Conservation (phyloP, 805 yeast genomes). For the Candida alai region DNA sequence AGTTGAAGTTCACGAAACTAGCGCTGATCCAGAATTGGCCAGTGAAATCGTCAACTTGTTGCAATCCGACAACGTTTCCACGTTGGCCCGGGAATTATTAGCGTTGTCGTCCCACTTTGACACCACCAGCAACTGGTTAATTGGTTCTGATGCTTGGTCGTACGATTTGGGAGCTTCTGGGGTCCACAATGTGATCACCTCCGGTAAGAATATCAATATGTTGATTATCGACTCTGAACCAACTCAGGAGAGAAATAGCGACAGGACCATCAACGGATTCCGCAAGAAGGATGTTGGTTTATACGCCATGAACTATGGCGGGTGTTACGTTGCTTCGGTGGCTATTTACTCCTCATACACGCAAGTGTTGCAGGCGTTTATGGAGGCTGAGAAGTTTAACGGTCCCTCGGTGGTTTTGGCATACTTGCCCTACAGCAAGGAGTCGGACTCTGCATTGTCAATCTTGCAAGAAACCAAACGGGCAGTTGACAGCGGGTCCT, state of each 20-base stretch:
- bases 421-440: constrained; percentile 71
- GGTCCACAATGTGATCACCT: constrained; percentile 75
- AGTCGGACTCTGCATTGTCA: constrained; percentile 63
- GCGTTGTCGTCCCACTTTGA: constrained; percentile 43
- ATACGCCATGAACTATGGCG: constrained; percentile 90
- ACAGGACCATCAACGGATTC: constrained; percentile 35
- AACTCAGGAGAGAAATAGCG: constrained; percentile 32
- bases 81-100: constrained; percentile 44
- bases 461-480: constrained; percentile 81
- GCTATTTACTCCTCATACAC: constrained; percentile 93
- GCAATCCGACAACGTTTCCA: constrained; percentile 34
- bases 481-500: constrained; percentile 91
- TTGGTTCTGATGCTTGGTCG: constrained; percentile 95
- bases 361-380: constrained; percentile 80
- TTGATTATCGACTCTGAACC: constrained; percentile 87
- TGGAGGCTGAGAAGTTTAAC: constrained; percentile 83
- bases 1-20: constrained; percentile 39
- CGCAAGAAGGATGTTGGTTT: constrained; percentile 91
- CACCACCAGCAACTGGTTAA: constrained; percentile 65
- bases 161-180: constrained; percentile 91
- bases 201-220: constrained; percentile 76
- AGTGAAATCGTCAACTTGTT: constrained; percentile 36
- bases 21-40: constrained; percentile 19
- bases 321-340: constrained; percentile 87
- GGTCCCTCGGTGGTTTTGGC: constrained; percentile 94